Evolutionary conservation across 108 stramenopile species (phyloP).

Genomic region (Cyclotella baltica): DNA sequence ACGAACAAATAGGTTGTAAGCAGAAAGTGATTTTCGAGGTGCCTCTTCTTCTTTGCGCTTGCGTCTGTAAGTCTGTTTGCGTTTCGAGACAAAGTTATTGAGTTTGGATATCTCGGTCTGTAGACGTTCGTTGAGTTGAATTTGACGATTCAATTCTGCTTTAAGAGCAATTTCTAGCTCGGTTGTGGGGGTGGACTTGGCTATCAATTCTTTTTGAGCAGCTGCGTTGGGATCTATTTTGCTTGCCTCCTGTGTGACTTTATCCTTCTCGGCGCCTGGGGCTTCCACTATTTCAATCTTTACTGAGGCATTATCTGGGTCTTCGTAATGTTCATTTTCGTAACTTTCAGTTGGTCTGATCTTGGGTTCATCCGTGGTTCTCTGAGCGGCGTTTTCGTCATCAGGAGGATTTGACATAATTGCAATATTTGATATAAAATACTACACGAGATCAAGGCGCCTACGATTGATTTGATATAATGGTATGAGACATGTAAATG

Average conservation of each 20-base stretch:
- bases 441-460: no score
- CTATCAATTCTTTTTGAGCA: constrained; percentile 46
- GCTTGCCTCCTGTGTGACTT: not conserved
- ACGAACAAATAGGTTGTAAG: constrained; percentile 86
- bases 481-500: no score
- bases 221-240: constrained; percentile 15
- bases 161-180: constrained; percentile 62
- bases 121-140: constrained; percentile 60
- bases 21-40: constrained; percentile 74
- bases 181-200: constrained; percentile 41
- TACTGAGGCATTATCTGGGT: not conserved
- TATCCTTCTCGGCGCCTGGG: not conserved
- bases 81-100: constrained; percentile 72
- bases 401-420: no score
- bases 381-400: no score
- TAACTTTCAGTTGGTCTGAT: no score
- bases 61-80: constrained; percentile 87
- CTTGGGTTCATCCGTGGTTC: no score
- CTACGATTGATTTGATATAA: no score
- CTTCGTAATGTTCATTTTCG: not conserved
- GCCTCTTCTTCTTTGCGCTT: constrained; percentile 83
- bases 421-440: no score
- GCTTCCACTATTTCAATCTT: no score
- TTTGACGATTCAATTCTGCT: constrained; percentile 50
- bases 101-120: constrained; percentile 67